Evolutionary conservation across 305 asterid genomes (phyloP).

Genomic region (Salvia sclarea): DNA sequence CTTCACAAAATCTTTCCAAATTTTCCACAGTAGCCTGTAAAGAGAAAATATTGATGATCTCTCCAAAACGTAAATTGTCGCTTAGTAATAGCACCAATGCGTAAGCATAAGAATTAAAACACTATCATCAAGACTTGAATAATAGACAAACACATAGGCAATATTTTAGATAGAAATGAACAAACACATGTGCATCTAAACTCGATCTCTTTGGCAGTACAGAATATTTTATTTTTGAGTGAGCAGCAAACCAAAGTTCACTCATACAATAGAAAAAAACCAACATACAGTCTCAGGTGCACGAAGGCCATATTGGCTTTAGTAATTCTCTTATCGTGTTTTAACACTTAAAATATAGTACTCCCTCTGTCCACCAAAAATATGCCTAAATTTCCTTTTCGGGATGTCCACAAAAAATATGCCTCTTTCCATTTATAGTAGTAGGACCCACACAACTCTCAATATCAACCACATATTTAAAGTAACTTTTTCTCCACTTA

Average conservation of each 20-base stretch:
- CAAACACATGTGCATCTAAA: neutral
- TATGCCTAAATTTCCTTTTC: too few relatives aligned
- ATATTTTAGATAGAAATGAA: neutral
- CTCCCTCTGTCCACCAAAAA: too few relatives aligned
- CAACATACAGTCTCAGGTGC: neutral
- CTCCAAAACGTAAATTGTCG: neutral
- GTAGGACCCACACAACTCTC: too few relatives aligned
- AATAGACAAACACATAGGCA: slow-evolving; percentile 11
- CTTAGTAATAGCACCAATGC: slow-evolving; percentile 11
- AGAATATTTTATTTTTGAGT: neutral
- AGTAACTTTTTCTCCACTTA: too few relatives aligned
- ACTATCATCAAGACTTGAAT: neutral
- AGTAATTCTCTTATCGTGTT: too few relatives aligned
- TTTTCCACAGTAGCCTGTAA: slow-evolving; percentile 64
- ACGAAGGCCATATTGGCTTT: neutral
- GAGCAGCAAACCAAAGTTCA: neutral
- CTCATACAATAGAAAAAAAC: neutral
- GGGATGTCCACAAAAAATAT: too few relatives aligned
- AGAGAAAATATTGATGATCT: slow-evolving; percentile 9
- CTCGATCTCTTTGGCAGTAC: neutral
- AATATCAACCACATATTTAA: too few relatives aligned
- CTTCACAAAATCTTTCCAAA: slow-evolving; percentile 69
- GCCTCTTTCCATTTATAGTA: too few relatives aligned
- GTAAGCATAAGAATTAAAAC: slow-evolving; percentile 7
- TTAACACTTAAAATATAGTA: too few relatives aligned